These are phyloP conservation scores for Pholiota molesta DNA, from an alignment of 768 basidiomycete species.

Conservation along the genomic window DNA sequence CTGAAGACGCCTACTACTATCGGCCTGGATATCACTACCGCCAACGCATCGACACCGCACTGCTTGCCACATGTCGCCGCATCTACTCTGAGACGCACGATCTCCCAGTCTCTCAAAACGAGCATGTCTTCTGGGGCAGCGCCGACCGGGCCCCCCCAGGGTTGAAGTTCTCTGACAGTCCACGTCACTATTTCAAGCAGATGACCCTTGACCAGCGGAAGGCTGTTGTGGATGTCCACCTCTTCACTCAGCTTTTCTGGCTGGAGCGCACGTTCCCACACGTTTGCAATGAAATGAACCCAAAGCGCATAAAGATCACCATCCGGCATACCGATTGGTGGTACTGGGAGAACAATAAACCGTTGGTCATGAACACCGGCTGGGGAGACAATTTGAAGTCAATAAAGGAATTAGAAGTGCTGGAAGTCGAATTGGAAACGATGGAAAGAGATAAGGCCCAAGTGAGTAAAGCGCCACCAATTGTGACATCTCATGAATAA, in stretches of 20 bases:
- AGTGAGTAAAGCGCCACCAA: not conserved
- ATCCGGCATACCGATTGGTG: conserved; percentile 18
- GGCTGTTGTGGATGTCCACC: conserved; percentile 11
- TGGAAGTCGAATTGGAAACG: conserved; percentile 13
- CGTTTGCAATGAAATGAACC: not conserved
- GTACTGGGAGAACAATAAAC: conserved; percentile 9
- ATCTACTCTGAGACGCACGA: conserved; percentile 16
- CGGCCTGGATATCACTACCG: conserved; percentile 12
- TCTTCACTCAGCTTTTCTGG: conserved; percentile 13
- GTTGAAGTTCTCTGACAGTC: not conserved
- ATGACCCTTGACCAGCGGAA: conserved; percentile 11
- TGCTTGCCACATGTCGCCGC: conserved; percentile 14
- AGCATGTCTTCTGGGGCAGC: conserved; percentile 16
- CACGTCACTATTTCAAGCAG: not conserved
- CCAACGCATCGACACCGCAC: conserved; percentile 10
- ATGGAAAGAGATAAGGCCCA: conserved; percentile 15
- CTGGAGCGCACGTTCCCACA: not conserved
- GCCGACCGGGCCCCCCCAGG: not conserved
- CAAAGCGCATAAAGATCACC: conserved; percentile 10
- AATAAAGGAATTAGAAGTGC: not conserved
- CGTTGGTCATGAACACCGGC: not conserved
- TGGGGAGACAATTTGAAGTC: conserved; percentile 7
- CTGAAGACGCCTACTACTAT: conserved; percentile 5
- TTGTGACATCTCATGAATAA: not conserved
- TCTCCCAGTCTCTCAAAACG: conserved; percentile 15